Evolutionary conservation across 2,329 filamentous ascomycete genomes (phyloP).

Genomic region (Remersonia thermophila): DNA sequence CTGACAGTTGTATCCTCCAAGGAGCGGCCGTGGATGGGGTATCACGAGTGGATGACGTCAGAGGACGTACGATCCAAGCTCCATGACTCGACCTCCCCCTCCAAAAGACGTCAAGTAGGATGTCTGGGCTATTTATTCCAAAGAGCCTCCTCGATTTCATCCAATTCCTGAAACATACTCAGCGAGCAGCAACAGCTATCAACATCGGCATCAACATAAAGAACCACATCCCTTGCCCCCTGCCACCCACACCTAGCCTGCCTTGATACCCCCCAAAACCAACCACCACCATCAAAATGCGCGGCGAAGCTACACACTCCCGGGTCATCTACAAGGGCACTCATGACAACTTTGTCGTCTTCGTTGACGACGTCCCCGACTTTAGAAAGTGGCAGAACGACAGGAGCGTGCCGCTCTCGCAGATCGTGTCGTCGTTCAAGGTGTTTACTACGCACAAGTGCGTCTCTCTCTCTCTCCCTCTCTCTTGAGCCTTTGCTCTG

Average conservation of each 20-base stretch:
- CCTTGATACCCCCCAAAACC: too few relatives aligned
- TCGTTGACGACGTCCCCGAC: constrained; percentile 45
- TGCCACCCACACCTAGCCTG: too few relatives aligned
- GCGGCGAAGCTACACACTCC: constrained; percentile 55
- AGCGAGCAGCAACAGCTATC: too few relatives aligned
- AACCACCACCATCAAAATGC: constrained; percentile 44
- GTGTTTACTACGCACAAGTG: constrained; percentile 85
- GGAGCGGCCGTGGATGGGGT: too few relatives aligned
- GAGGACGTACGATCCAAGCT: constrained; percentile 1
- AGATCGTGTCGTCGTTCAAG: constrained; percentile 82
- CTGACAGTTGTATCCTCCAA: too few relatives aligned
- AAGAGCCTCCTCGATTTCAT: too few relatives aligned
- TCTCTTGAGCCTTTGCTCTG: neutral
- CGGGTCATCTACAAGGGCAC: constrained; percentile 80
- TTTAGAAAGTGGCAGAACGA: constrained; percentile 77
- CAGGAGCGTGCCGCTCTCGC: constrained; percentile 62
- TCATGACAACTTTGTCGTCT: constrained; percentile 46
- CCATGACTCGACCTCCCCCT: neutral
- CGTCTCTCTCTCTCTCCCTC: constrained; percentile 25
- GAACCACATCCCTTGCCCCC: too few relatives aligned
- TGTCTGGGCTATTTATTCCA: too few relatives aligned
- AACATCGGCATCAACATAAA: too few relatives aligned
- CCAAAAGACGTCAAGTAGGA: too few relatives aligned
- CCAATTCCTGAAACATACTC: too few relatives aligned
- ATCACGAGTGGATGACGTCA: too few relatives aligned